Base-by-base conservation (phyloP, 225 moss, liverwort and hornwort genomes). In the Straminergon stramineum region DNA sequence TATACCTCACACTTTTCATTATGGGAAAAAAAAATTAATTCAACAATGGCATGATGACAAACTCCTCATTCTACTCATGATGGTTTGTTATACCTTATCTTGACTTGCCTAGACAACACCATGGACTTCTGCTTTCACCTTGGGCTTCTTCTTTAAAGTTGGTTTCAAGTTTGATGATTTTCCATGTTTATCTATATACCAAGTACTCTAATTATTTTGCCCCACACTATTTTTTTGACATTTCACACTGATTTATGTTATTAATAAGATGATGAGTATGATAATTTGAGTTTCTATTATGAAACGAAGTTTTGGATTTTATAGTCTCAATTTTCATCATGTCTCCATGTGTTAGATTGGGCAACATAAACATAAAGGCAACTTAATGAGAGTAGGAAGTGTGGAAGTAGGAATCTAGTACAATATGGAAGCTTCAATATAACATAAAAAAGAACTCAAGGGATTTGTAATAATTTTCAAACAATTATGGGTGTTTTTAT, bases 381-480 rank as follows among this genome's bases (percentile, higher is more conserved):
- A 20, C 13, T 51, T 34, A 52, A 52, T 52, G 21, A 76, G 13
- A 32, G 3, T 4, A 7, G 32, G 7, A 19, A 32, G 6, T 17
- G 11, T 30, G 48, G 18, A 18, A 48, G 31, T 75, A 48, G 5
- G 13, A 52, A 13, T 52, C 5, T 2, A 13, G 7, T 48, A 31
- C 0, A 0, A 0, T 51, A 18, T 19, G 7, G 1, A 51, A 75
- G 48, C 11, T 11, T 12, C 1, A 32, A 4, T 12, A 31, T 12
- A 55, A 9, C 27, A n/a, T 9, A 19, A 53, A 19, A 68, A 68
- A 28, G 5, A 68, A 18, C 2, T 4, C 2, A n/a, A 53, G 2
- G 9, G 4, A 19, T 4, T 27, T 2, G 14, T 1, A 17, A 4
- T 20, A 55, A 37, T n/a, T 53, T 53, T 55, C 8, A 23, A 23